Conservation (phyloP, 805 yeast genomes). For the Starmerella cellae region DNA sequence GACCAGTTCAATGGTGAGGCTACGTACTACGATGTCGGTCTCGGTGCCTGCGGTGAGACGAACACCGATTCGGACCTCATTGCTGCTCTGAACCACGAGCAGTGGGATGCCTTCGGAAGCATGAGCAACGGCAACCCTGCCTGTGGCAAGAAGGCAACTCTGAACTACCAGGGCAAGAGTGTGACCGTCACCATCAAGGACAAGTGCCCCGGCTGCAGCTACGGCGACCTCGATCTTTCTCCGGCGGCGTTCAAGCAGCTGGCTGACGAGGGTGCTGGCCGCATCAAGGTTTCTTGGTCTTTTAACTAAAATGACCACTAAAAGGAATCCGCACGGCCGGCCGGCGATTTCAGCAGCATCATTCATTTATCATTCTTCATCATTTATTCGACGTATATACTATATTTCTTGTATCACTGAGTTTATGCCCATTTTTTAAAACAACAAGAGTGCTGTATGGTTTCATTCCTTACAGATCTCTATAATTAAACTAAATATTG, state of each 20-base stretch:
- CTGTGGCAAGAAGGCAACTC: constrained; percentile 42
- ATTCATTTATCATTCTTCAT: too few relatives aligned
- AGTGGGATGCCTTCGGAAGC: constrained; percentile 30
- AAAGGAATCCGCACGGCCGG: too few relatives aligned
- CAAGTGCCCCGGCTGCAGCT: constrained; percentile 42
- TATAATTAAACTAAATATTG: too few relatives aligned
- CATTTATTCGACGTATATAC: too few relatives aligned
- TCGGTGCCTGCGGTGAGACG: constrained; percentile 45
- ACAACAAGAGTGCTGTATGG: too few relatives aligned
- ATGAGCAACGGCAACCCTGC: constrained; percentile 34
- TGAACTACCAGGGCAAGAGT: constrained; percentile 36
- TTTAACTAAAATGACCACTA: too few relatives aligned
- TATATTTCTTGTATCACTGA: too few relatives aligned
- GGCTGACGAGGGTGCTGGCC: constrained; percentile 41
- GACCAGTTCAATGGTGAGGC: constrained; percentile 27
- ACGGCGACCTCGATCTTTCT: constrained; percentile 44
- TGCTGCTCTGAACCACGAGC: constrained; percentile 39
- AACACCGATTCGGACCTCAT: constrained; percentile 37
- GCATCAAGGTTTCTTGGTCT: constrained; percentile 46
- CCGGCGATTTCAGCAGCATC: too few relatives aligned
- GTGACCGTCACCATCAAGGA: constrained; percentile 47
- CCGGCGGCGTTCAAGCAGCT: constrained; percentile 43
- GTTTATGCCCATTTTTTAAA: too few relatives aligned
- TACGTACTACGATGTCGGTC: constrained; percentile 28
- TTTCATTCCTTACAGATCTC: too few relatives aligned